Base-by-base conservation (phyloP, 140 eudicot genomes). In the Oenanthe javanica region DNA sequence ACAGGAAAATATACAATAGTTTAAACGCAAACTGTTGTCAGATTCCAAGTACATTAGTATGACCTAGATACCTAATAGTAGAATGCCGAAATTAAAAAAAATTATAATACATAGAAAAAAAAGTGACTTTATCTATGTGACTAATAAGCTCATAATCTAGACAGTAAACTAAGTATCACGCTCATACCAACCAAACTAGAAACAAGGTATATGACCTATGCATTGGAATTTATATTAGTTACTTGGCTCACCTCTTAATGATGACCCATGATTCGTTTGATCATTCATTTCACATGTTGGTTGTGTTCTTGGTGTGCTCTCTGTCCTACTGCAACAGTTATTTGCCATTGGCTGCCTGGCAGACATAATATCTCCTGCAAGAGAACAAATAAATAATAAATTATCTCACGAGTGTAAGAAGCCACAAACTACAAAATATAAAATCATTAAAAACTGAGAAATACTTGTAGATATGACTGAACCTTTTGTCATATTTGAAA, bases 271-370 rank as follows among this genome's bases (percentile, higher is more conserved):
- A 78, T 82, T 84, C 83, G 84, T 81, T 85, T 84, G 85, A 52
- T 87, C 88, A 55, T 77, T 85, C 61, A 84, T 76, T 74, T 89
- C 91, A 82, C 84, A 87, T 71, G 86, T 75, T 80, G 87, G 77
- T 27, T 82, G 85, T 78, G 86, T 79, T 84, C 86, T 89, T 25
- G 89, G 90, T 67, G 89, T 89, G 89, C 89, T 89, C 72, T 90
- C 96, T 59, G 87, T 82, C 49, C 97, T 87, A 80, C 92, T 86
- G 85, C 87, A 89, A 79, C 85, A 85, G 81, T 88, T 90, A 72
- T 81, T 84, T 47, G 86, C 85, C 75, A 52, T 10, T 23, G 74
- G 64, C 74, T 72, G 91, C 80, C 87, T 88, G 75, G 84, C 83
- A 77, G 90, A 81, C 84, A 83, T 87, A 73, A 83, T 61, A 79